Evolutionary conservation across 768 basidiomycete genomes (phyloP).

Genomic region (Rhizopogon vinicolor): DNA sequence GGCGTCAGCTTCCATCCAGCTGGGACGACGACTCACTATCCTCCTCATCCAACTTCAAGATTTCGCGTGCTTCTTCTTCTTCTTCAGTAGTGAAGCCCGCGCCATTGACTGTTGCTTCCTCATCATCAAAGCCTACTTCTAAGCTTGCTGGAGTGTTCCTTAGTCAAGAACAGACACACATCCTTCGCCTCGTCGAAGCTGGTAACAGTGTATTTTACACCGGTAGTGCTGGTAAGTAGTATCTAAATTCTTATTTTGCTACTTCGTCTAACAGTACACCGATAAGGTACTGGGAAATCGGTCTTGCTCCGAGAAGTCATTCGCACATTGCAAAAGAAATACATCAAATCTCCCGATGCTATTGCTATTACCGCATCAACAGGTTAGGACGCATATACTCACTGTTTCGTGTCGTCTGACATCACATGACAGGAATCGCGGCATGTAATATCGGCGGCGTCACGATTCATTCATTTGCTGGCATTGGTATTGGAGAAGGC

Average conservation of each 20-base stretch:
- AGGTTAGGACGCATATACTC: constrained; percentile 38
- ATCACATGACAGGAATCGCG: constrained; percentile 62
- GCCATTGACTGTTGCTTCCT: constrained; percentile 2
- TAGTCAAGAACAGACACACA: constrained; percentile 82
- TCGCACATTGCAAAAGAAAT: constrained; percentile 55
- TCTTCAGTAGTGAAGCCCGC: constrained; percentile 7
- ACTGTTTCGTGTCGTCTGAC: not conserved
- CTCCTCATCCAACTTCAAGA: constrained; percentile 30
- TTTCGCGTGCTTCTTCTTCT: constrained; percentile 9
- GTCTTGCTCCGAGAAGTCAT: constrained; percentile 93
- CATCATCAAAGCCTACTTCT: constrained; percentile 6
- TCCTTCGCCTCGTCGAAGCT: constrained; percentile 71
- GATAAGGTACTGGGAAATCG: constrained; percentile 90
- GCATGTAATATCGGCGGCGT: constrained; percentile 97
- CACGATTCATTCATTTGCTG: constrained; percentile 94
- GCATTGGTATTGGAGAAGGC: constrained; percentile 82
- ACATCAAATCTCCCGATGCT: constrained; percentile 54
- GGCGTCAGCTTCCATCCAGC: constrained; percentile 49
- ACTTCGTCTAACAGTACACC: constrained; percentile 13
- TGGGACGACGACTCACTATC: constrained; percentile 39
- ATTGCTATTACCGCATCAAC: constrained; percentile 95
- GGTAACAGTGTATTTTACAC: constrained; percentile 90
- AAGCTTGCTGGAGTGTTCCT: constrained; percentile 49
- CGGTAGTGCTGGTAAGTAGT: constrained; percentile 83
- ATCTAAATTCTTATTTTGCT: not conserved